Conservation (phyloP, 1,284 basidiomycete genomes). For the Exsudoporus floridanus region DNA sequence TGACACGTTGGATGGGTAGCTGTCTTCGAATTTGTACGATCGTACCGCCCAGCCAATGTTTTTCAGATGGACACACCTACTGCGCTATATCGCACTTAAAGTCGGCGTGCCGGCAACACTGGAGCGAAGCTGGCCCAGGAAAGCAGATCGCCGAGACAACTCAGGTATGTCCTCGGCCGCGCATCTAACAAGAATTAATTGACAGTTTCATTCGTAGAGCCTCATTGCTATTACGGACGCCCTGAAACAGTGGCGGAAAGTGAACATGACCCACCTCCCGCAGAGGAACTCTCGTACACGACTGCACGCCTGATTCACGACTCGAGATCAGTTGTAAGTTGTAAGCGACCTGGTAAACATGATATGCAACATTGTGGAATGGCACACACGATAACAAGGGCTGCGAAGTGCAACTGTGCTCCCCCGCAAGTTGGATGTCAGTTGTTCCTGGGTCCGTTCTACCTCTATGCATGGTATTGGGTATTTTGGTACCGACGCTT, state of each 20-base stretch:
- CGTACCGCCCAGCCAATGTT: neutral
- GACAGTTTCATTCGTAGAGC: conserved; percentile 48
- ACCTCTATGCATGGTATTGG: neutral
- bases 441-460: neutral
- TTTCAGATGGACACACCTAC: conserved; percentile 91
- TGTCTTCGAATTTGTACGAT: neutral
- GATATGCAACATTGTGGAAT: neutral
- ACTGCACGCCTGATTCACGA: conserved; percentile 4
- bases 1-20: conserved; percentile 77
- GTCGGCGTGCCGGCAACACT: conserved; percentile 98
- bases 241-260: conserved; percentile 51
- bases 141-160: conserved; percentile 99
- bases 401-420: neutral
- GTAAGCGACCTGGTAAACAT: neutral
- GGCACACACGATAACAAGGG: neutral
- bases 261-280: neutral
- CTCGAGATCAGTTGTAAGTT: neutral
- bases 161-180: conserved; percentile 54
- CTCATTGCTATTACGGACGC: conserved; percentile 99
- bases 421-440: neutral
- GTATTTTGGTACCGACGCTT: neutral
- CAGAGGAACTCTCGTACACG: conserved; percentile 7
- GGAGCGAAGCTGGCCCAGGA: conserved; percentile 74
- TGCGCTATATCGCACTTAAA: conserved; percentile 83
- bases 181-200: neutral